Conservation (phyloP, 306 rosid species). For the Cucumis melo region DNA sequence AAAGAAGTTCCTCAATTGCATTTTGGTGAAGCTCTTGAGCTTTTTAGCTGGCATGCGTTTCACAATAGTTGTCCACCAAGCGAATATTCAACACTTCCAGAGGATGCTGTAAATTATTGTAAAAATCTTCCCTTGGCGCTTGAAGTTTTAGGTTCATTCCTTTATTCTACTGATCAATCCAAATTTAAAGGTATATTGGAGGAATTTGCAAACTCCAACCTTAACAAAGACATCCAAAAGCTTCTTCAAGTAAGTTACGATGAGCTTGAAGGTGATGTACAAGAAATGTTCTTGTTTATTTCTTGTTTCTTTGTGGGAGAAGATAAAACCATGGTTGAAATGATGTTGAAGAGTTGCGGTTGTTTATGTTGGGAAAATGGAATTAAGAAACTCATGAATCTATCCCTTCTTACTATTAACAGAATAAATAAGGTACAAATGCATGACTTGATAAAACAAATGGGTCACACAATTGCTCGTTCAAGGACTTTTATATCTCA, state of each 20-base stretch:
- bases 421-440: not conserved
- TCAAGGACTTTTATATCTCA: not conserved
- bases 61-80: not conserved
- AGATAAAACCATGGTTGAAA: not conserved
- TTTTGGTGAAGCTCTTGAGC: not conserved
- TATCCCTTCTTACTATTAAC: constrained; percentile 12
- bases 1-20: not conserved
- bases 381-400: constrained; percentile 4
- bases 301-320: constrained; percentile 23
- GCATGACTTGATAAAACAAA: constrained; percentile 18
- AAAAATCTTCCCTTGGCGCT: constrained; percentile 26
- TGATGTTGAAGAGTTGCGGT: constrained; percentile 14
- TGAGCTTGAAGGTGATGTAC: not conserved
- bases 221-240: constrained; percentile 4
- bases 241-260: constrained; percentile 11
- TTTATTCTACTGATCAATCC: not conserved
- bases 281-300: constrained; percentile 21
- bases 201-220: constrained; percentile 9
- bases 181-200: constrained; percentile 12
- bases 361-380: constrained; percentile 7
- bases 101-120: not conserved
- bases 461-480: constrained; percentile 21
- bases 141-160: constrained; percentile 19
- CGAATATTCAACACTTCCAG: constrained; percentile 1
- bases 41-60: constrained; percentile 21